Percentiles rank a stretch among this genome's conserved stretches.
Conservation (phyloP, 2,329 filamentous ascomycete genomes). For the Stemphylium lycopersici region DNA sequence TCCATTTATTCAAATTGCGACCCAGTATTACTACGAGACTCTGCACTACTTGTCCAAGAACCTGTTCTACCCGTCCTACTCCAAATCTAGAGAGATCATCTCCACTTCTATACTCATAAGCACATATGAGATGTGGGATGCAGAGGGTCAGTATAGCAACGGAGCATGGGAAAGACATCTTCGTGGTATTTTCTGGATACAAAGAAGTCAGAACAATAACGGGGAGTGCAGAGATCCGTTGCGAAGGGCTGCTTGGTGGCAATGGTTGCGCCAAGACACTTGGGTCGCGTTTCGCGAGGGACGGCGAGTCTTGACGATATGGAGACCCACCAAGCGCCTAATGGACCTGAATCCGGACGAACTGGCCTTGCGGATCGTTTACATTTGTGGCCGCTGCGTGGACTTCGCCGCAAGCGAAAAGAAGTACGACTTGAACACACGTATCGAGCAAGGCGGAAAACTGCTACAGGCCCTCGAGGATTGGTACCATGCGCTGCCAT, state of each 20-base stretch:
- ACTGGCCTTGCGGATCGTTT: constrained; percentile 60
- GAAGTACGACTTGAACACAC: constrained; percentile 51
- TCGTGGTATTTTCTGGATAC: constrained; percentile 70
- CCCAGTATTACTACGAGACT: constrained; percentile 67
- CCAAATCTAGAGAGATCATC: constrained; percentile 63
- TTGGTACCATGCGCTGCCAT: constrained; percentile 56
- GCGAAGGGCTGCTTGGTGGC: constrained; percentile 67
- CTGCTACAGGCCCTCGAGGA: constrained; percentile 58
- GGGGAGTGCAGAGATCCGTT: constrained; percentile 62
- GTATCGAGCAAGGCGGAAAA: constrained; percentile 55
- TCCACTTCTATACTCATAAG: constrained; percentile 66
- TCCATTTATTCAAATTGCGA: constrained; percentile 46
- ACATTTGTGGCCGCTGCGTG: constrained; percentile 62
- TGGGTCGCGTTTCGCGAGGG: constrained; percentile 68
- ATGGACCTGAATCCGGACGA: constrained; percentile 59
- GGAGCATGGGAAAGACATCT: constrained; percentile 67
- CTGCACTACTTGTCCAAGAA: constrained; percentile 66
- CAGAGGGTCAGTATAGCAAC: constrained; percentile 50
- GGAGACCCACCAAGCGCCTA: constrained; percentile 60
- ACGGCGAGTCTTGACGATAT: constrained; percentile 63
- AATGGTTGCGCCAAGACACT: constrained; percentile 69
- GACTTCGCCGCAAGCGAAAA: constrained; percentile 64
- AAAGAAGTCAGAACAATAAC: constrained; percentile 66
- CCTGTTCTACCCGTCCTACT: constrained; percentile 64
- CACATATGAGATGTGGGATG: constrained; percentile 71